phyloP scores from a whole-genome alignment of 2,329 filamentous ascomycete genomes.

The Aspergillus latus region DNA sequence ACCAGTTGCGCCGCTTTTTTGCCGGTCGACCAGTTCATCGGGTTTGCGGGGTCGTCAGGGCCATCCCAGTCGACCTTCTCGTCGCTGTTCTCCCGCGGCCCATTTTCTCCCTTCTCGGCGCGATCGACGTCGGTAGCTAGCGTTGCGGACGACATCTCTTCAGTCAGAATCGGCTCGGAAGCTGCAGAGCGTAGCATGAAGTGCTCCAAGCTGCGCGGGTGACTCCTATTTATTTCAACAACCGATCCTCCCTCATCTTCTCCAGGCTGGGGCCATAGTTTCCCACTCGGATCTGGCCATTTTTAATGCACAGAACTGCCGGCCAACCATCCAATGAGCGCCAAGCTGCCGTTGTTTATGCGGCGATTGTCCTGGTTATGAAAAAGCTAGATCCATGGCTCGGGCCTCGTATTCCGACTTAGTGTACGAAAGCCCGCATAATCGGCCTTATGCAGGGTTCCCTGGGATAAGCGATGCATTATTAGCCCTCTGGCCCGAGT shows the following conservation, averaged over 20 bases:
- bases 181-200: background rate
- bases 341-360: background rate
- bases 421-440: background rate
- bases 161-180: background rate
- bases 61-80: conserved; percentile 24
- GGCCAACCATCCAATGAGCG: background rate
- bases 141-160: too few relatives aligned
- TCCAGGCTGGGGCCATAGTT: background rate
- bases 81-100: background rate
- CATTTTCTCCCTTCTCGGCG: background rate
- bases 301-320: background rate
- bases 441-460: background rate
- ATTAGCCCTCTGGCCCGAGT: too few relatives aligned
- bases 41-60: conserved; percentile 33
- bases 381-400: background rate
- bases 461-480: background rate
- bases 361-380: background rate
- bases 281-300: background rate
- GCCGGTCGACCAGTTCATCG: conserved; percentile 32
- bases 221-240: background rate
- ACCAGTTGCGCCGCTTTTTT: conserved; percentile 24
- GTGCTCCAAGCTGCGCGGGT: too few relatives aligned
- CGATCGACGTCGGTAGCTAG: background rate
- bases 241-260: background rate
- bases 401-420: background rate